A percentile compares a stretch with the other conserved stretches of the same genome.
phyloP scores from a whole-genome alignment of 2,329 filamentous ascomycete species.

The Aureobasidium sp. region DNA sequence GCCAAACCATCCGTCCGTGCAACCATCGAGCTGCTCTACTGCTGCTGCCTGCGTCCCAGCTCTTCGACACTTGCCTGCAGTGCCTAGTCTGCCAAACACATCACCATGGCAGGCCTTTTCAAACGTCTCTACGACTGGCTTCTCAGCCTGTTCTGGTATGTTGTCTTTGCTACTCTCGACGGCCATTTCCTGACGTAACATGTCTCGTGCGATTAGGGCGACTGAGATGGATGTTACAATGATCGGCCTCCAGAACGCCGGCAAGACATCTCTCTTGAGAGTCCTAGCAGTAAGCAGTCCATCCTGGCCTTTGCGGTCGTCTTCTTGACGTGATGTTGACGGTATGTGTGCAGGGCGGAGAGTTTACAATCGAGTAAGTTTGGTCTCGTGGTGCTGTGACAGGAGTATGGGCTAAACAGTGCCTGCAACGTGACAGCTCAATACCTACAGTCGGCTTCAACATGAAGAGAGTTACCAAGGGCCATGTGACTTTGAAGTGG shows the following conservation, averaged over 20 bases:
- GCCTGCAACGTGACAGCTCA: constrained; percentile 50
- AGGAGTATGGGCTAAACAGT: background rate
- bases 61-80: constrained; percentile 16
- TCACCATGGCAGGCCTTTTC: constrained; percentile 80
- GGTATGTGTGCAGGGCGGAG: constrained; percentile 62
- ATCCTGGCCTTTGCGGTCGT: constrained; percentile 30
- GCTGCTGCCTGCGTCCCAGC: background rate
- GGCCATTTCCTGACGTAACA: constrained; percentile 41
- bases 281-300: constrained; percentile 95
- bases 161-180: constrained; percentile 19
- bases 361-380: constrained; percentile 97
- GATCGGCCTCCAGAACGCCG: constrained; percentile 95
- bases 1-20: constrained; percentile 1
- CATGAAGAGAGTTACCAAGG: constrained; percentile 96
- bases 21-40: constrained; percentile 3
- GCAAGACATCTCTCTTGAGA: constrained; percentile 89
- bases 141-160: constrained; percentile 91
- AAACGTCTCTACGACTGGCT: constrained; percentile 97
- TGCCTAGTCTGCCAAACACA: constrained; percentile 12
- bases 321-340: constrained; percentile 3
- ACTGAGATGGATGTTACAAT: constrained; percentile 99
- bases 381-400: constrained; percentile 24
- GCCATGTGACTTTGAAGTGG: constrained; percentile 97
- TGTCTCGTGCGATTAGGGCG: constrained; percentile 52
- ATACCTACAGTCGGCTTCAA: constrained; percentile 99